A percentile compares a stretch with the other conserved stretches of the same genome.
Evolutionary conservation across 2,329 filamentous ascomycete genomes (phyloP).

Genomic region (Aspergillus sp.): DNA sequence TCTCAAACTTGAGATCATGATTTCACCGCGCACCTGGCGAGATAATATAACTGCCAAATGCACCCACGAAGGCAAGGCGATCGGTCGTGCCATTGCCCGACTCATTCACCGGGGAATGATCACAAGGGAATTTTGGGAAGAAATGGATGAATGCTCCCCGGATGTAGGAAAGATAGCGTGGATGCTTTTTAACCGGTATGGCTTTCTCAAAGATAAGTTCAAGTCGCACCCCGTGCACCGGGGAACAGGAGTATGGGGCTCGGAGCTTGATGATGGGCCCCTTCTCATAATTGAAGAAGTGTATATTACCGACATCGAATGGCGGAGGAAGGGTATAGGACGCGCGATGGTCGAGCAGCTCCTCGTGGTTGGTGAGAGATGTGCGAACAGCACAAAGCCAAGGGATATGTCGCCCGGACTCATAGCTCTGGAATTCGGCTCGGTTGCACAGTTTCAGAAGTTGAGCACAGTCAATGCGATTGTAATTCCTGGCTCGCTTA

Average conservation of each 20-base stretch:
- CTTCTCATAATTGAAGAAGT: neutral
- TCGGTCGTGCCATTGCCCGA: neutral
- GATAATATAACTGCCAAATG: neutral
- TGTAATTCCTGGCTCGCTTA: too few species aligned
- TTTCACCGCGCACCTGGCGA: neutral
- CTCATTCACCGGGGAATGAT: neutral
- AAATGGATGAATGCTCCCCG: neutral
- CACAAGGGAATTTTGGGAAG: neutral
- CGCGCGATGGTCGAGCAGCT: too few species aligned
- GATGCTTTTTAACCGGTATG: neutral
- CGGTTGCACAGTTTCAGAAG: too few species aligned
- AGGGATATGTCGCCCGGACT: too few species aligned
- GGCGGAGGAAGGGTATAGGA: too few species aligned
- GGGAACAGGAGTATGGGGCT: neutral
- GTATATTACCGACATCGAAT: neutral
- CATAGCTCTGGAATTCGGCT: too few species aligned
- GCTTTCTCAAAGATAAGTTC: neutral
- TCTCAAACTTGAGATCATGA: neutral
- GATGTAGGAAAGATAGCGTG: neutral
- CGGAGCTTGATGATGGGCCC: neutral
- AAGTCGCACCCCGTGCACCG: neutral
- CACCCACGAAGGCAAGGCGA: neutral
- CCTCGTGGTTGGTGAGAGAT: too few species aligned
- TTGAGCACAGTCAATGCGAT: too few species aligned
- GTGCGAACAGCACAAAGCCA: too few species aligned